These are phyloP conservation scores for Fusarium miscanthi DNA, from an alignment of 2,329 filamentous ascomycete genomes.

Conservation along the genomic window DNA sequence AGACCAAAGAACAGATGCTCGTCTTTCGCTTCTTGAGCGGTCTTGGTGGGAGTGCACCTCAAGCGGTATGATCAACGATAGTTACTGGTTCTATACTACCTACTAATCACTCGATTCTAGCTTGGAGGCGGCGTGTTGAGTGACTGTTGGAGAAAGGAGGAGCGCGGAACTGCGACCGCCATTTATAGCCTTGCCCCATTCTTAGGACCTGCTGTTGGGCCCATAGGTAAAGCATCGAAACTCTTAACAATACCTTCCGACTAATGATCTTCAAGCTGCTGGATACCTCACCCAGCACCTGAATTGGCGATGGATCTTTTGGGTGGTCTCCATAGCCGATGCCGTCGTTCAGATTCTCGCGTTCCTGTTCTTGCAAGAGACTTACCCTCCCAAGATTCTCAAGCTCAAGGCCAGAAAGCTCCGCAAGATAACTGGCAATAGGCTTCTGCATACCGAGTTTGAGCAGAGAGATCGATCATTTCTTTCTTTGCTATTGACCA, in stretches of 20 bases:
- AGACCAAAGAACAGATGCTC: constrained; percentile 59
- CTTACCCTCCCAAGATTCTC: constrained; percentile 51
- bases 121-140: constrained; percentile 59
- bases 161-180: constrained; percentile 49
- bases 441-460: constrained; percentile 43
- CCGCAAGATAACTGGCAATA: constrained; percentile 46
- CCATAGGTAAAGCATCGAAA: constrained; percentile 47
- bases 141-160: constrained; percentile 60
- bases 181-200: constrained; percentile 56
- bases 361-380: constrained; percentile 54
- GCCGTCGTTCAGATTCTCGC: constrained; percentile 49
- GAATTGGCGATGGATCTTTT: constrained; percentile 60
- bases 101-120: constrained; percentile 21
- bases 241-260: accelerated
- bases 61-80: constrained; percentile 51
- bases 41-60: constrained; percentile 57
- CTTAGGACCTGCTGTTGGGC: constrained; percentile 56
- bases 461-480: constrained; percentile 45
- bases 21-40: constrained; percentile 63
- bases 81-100: accelerated
- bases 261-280: constrained; percentile 44
- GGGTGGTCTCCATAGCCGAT: constrained; percentile 54
- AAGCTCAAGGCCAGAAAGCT: constrained; percentile 44
- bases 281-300: constrained; percentile 53
- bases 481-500: constrained; percentile 39